Percentiles rank a stretch among this genome's conserved stretches.
phyloP scores from a whole-genome alignment of 345 rosid species.

The Rhizophora apiculata region DNA sequence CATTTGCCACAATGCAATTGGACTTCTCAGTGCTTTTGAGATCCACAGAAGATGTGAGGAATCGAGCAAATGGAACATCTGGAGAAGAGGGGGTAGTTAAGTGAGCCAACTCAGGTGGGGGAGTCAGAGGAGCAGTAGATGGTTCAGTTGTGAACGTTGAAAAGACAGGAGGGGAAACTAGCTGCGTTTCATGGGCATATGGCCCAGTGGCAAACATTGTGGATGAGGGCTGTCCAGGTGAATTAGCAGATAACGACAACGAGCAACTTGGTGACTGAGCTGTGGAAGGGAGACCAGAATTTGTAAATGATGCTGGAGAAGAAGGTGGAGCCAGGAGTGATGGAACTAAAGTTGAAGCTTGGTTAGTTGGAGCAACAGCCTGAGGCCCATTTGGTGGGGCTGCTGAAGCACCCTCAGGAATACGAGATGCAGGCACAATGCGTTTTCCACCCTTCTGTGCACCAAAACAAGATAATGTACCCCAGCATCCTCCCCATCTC shows the following conservation, averaged over 20 bases:
- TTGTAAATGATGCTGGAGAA: conserved; percentile 85
- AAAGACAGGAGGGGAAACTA: conserved; percentile 96
- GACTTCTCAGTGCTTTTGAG: conserved; percentile 50
- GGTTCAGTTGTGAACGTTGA: conserved; percentile 94
- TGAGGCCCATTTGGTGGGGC: conserved; percentile 70
- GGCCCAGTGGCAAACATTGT: conserved; percentile 94
- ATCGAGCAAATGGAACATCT: conserved; percentile 90
- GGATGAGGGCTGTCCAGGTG: conserved; percentile 89
- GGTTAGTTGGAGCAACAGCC: conserved; percentile 55
- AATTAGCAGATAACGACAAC: conserved; percentile 65
- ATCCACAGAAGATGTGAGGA: conserved; percentile 64
- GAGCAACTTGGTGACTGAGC: conserved; percentile 77
- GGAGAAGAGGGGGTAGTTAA: conserved; percentile 94
- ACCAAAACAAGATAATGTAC: conserved; percentile 75
- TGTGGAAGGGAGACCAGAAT: conserved; percentile 82
- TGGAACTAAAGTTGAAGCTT: conserved; percentile 55
- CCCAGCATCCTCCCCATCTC: conserved; percentile 91
- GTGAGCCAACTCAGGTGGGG: conserved; percentile 97
- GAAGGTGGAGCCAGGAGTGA: conserved; percentile 96
- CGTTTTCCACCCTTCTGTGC: conserved; percentile 82
- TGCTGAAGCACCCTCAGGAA: conserved; percentile 67
- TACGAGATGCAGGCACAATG: conserved; percentile 80
- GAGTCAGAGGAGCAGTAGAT: conserved; percentile 93
- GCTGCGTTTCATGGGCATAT: conserved; percentile 85
- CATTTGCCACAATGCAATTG: conserved; percentile 47